phyloP scores from a whole-genome alignment of 768 basidiomycete species.

The Lactarius sanguifluus region DNA sequence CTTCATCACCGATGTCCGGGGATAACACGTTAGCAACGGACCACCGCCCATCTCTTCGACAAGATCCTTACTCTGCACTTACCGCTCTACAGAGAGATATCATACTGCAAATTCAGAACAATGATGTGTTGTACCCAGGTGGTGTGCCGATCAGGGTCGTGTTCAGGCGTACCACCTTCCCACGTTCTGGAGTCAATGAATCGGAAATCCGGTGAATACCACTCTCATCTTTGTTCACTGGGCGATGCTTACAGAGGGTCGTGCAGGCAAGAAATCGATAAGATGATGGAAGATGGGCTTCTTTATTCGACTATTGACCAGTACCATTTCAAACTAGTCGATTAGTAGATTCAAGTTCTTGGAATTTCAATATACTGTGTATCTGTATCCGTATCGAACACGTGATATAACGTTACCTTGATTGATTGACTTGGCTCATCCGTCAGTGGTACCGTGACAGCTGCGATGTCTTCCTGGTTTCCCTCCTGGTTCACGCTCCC shows the following conservation, averaged over 20 bases:
- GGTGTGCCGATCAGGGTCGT: constrained; percentile 22
- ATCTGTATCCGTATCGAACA: not conserved
- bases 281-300: constrained; percentile 27
- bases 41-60: constrained; percentile 7
- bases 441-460: not conserved
- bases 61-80: constrained; percentile 29
- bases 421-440: not conserved
- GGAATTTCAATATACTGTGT: not conserved
- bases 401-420: not conserved
- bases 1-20: not conserved
- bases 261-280: constrained; percentile 31
- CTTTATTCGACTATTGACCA: constrained; percentile 26
- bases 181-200: constrained; percentile 7
- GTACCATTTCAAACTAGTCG: constrained; percentile 22
- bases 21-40: not conserved
- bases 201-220: constrained; percentile 17
- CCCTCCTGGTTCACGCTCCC: constrained; percentile 57
- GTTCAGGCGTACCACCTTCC: not conserved
- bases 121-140: constrained; percentile 11
- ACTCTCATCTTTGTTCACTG: not conserved
- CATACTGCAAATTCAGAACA: constrained; percentile 27
- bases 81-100: constrained; percentile 26
- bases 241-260: not conserved
- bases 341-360: constrained; percentile 1
- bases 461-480: constrained; percentile 37